Evolutionary conservation across 1,139 yeast genomes (phyloP).

Genomic region (Geotrichum citri-aurantii): DNA sequence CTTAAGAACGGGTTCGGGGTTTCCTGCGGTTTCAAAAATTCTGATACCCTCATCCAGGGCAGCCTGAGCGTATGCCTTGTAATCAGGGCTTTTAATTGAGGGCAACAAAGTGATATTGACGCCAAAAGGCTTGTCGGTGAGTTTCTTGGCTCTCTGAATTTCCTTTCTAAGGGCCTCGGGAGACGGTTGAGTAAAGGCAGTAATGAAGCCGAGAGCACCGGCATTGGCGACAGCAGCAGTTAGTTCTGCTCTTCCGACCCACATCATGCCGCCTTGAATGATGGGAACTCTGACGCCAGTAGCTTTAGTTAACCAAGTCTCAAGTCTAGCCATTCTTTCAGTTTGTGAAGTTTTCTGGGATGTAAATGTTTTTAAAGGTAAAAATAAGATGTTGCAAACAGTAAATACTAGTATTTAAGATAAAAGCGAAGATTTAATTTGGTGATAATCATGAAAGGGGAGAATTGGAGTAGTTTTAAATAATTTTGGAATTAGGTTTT

Average conservation of each 20-base stretch:
- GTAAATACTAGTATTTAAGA: too few species aligned
- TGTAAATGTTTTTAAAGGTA: background rate
- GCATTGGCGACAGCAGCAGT: slow-evolving; percentile 38
- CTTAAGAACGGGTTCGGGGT: slow-evolving; percentile 30
- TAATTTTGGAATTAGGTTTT: background rate
- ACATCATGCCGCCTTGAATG: slow-evolving; percentile 35
- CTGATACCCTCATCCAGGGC: slow-evolving; percentile 36
- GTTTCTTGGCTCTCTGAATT: slow-evolving; percentile 25
- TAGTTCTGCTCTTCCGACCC: slow-evolving; percentile 34
- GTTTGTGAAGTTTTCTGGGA: background rate
- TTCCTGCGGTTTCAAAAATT: slow-evolving; percentile 36
- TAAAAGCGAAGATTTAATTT: background rate
- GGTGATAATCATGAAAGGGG: background rate
- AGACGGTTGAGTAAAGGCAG: slow-evolving; percentile 33
- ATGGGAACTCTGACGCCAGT: slow-evolving; percentile 38
- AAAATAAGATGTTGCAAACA: too few species aligned
- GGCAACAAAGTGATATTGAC: slow-evolving; percentile 37
- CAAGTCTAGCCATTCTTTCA: slow-evolving; percentile 20
- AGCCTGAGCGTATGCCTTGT: slow-evolving; percentile 32
- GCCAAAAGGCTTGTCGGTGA: slow-evolving; percentile 34
- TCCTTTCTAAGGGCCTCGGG: slow-evolving; percentile 35
- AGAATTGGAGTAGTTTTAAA: background rate
- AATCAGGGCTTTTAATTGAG: slow-evolving; percentile 35
- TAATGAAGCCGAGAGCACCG: slow-evolving; percentile 35
- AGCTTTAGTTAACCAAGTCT: slow-evolving; percentile 33